A percentile compares a stretch with the other conserved stretches of the same genome.
These are phyloP conservation scores for Nakazawaea ernobii DNA, from an alignment of 805 yeast genomes.

Conservation along the genomic window DNA sequence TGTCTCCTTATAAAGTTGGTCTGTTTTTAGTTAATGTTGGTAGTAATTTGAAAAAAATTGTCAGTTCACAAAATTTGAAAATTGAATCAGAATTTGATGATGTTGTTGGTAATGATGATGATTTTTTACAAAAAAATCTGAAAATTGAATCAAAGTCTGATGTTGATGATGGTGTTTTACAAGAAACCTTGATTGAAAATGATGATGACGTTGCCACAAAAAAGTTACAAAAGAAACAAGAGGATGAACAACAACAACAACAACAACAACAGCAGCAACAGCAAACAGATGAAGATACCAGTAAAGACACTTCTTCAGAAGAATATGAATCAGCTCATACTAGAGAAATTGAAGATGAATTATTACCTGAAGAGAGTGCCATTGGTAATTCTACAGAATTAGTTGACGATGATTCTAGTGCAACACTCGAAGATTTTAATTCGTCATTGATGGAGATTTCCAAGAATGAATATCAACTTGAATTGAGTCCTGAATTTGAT, in stretches of 20 bases:
- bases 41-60: conserved; percentile 6
- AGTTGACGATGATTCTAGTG: conserved; percentile 16
- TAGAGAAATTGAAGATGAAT: neutral
- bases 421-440: conserved; percentile 8
- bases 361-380: conserved; percentile 10
- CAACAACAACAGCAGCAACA: neutral
- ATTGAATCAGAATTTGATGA: neutral
- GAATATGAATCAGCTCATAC: neutral
- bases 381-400: conserved; percentile 40
- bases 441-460: conserved; percentile 2
- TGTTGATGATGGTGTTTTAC: too few species aligned
- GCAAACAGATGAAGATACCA: neutral
- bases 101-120: neutral
- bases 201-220: neutral
- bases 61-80: neutral
- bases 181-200: neutral
- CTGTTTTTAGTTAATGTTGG: conserved; percentile 9
- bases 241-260: neutral
- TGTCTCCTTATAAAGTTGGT: conserved; percentile 9
- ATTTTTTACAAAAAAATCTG: too few species aligned
- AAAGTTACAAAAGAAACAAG: neutral
- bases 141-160: too few species aligned
- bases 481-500: conserved; percentile 34
- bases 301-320: neutral
- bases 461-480: conserved; percentile 10